Conservation (phyloP, 345 rosid species). For the Dipteronia sinensis region DNA sequence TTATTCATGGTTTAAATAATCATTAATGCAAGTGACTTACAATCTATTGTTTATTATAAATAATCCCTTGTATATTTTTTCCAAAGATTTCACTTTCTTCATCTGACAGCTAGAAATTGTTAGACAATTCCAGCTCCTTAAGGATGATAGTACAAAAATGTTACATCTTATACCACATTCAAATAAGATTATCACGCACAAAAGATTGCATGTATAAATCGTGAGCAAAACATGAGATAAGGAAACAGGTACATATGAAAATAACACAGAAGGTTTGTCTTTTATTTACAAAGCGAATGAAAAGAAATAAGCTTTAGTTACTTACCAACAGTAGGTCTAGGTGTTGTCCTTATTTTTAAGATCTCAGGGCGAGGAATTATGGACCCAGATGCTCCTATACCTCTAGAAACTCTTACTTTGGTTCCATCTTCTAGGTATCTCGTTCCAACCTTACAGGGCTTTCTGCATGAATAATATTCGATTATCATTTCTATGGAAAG, state of each 20-base stretch:
- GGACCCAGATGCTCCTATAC: slow-evolving; percentile 79
- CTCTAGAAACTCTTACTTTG: slow-evolving; percentile 93
- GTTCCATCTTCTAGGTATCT: slow-evolving; percentile 95
- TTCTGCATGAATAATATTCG: slow-evolving; percentile 45
- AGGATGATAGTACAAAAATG: neutral
- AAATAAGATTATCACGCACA: neutral
- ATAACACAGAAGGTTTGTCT: neutral
- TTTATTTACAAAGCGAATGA: neutral
- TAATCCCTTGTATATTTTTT: neutral
- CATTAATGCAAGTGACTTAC: neutral
- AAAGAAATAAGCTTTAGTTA: slow-evolving; percentile 13
- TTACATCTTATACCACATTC: neutral
- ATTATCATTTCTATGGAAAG: slow-evolving; percentile 6
- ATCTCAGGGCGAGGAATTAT: slow-evolving; percentile 97
- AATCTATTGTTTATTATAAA: neutral
- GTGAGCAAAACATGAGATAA: neutral
- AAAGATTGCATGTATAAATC: neutral
- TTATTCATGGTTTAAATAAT: neutral
- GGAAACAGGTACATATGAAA: neutral
- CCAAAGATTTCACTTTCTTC: neutral
- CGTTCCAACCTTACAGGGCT: slow-evolving; percentile 81
- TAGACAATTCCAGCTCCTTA: neutral
- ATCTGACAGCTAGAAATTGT: neutral
- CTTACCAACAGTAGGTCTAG: slow-evolving; percentile 83
- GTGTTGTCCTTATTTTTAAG: slow-evolving; percentile 79